Evolutionary conservation across 164 flowering plant genomes (phyloP), one percentile per base, ranked within the genome.

Genomic region (Stephania yunnanensis): DNA sequence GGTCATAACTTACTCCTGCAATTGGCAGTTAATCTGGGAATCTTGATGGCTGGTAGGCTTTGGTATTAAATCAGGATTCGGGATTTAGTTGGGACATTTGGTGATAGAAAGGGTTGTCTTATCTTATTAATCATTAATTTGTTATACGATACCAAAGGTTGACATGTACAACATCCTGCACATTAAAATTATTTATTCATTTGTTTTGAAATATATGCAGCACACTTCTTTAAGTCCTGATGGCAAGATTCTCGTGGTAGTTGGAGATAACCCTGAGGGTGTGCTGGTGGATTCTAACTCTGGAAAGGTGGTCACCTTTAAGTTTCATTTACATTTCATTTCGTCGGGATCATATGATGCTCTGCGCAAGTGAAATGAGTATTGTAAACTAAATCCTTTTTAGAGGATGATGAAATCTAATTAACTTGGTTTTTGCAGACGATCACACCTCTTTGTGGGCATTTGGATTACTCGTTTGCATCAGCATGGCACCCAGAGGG

Each of bases 401-500:
- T 4, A 46, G 58, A 69, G 42, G 19, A 10, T 19, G 25, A 17
- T 46, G 10, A 11, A 7, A 15, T 3, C 19, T 69, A 25, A 12
- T 15, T 77, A 69, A 69, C 22, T 42, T 70, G 70, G 42, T 67
- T 7, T 29, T 67, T 84, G 80, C 86, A 95, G 98, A 83, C 84
- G 0, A 73, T 93, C 12, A 70, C 44, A 36, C 6, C 88, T 8
- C 78, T 95, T n/a, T 45, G 69, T 72, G 97, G 97, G 20, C 99
- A 95, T 82, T 71, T 86, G 77, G 99, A 95, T 80, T 95, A 71
- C 85, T 95, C 99, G 10, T 95, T 95, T 83, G 99, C 99, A 44
- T 92, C 99, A 3, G 97, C 97, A 30, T 95, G 99, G 99, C 94
- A 92, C 75, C 98, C 99, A 6, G 83, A 95, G 75, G 98, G 99